A percentile compares a stretch with the other conserved stretches of the same genome.
phyloP scores from a whole-genome alignment of 331 rosid species.

The Ulmus americana region DNA sequence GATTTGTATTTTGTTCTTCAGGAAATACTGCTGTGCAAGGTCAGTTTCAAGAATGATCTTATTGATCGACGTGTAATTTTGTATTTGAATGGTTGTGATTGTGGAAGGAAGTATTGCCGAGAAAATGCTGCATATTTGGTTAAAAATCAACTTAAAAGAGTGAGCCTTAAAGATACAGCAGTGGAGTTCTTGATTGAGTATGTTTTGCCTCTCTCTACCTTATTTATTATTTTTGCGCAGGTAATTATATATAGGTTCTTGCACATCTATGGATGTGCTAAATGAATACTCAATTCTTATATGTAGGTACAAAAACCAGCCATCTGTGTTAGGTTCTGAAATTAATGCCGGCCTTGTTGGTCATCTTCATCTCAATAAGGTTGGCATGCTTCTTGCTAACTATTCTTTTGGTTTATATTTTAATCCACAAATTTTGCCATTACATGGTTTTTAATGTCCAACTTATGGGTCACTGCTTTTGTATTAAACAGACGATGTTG shows the following conservation, averaged over 20 bases:
- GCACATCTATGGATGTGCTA: background rate
- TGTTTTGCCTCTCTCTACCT: slow-evolving; percentile 15
- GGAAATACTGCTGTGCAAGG: slow-evolving; percentile 88
- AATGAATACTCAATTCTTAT: background rate
- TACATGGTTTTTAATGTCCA: slow-evolving; percentile 1
- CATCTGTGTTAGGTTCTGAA: slow-evolving; percentile 25
- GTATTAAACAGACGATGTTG: slow-evolving; percentile 50
- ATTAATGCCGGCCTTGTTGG: slow-evolving; percentile 78
- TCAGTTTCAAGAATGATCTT: slow-evolving; percentile 63
- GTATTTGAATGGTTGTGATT: slow-evolving; percentile 66
- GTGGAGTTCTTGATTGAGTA: slow-evolving; percentile 74
- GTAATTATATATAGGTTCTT: background rate
- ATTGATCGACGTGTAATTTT: slow-evolving; percentile 68
- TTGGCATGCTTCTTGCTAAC: slow-evolving; percentile 23
- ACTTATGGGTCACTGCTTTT: slow-evolving; percentile 18
- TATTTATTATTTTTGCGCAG: background rate
- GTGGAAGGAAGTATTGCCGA: slow-evolving; percentile 61
- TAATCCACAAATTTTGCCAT: background rate
- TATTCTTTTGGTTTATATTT: slow-evolving; percentile 11
- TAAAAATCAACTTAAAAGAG: slow-evolving; percentile 66
- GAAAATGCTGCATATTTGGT: slow-evolving; percentile 77
- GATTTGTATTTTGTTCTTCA: slow-evolving; percentile 27
- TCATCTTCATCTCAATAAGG: slow-evolving; percentile 78
- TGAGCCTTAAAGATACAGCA: slow-evolving; percentile 71
- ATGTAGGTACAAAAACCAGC: slow-evolving; percentile 55